These are phyloP conservation scores for Blastobotrys parvus DNA, from an alignment of 805 yeast species.

Conservation along the genomic window DNA sequence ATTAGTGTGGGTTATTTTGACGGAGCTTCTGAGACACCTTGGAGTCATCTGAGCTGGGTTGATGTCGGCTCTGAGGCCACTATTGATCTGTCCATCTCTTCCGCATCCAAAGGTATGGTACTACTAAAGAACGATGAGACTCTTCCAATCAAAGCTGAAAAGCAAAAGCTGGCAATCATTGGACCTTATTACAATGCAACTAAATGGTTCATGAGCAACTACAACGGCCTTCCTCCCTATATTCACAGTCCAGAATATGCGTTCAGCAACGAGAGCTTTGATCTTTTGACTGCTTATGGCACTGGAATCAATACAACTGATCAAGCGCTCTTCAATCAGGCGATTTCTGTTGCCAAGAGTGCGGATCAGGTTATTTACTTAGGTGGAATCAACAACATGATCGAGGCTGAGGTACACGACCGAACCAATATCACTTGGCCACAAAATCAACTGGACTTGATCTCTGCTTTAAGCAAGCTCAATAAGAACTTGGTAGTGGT, in stretches of 20 bases:
- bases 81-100: conserved; percentile 4
- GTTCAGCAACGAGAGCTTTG: conserved; percentile 3
- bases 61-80: conserved; percentile 7
- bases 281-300: conserved; percentile 2
- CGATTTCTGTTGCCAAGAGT: conserved; percentile 3
- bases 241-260: conserved; percentile 6
- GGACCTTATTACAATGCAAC: conserved; percentile 12
- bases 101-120: conserved; percentile 9
- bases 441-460: conserved; percentile 7
- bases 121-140: conserved; percentile 10
- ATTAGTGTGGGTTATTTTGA: conserved; percentile 10
- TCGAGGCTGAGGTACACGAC: conserved; percentile 9
- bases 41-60: conserved; percentile 3
- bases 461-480: conserved; percentile 1
- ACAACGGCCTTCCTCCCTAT: conserved; percentile 7
- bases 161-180: conserved; percentile 7
- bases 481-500: conserved; percentile 8
- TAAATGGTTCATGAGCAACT: conserved; percentile 7
- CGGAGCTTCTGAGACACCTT: not conserved
- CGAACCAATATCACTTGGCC: conserved; percentile 10
- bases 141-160: conserved; percentile 1
- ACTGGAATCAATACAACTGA: conserved; percentile 4
- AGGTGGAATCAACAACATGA: conserved; percentile 11
- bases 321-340: conserved; percentile 2
- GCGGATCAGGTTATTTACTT: conserved; percentile 8